Conservation (phyloP, 1,284 basidiomycete genomes). For the Puccinia hordei region DNA sequence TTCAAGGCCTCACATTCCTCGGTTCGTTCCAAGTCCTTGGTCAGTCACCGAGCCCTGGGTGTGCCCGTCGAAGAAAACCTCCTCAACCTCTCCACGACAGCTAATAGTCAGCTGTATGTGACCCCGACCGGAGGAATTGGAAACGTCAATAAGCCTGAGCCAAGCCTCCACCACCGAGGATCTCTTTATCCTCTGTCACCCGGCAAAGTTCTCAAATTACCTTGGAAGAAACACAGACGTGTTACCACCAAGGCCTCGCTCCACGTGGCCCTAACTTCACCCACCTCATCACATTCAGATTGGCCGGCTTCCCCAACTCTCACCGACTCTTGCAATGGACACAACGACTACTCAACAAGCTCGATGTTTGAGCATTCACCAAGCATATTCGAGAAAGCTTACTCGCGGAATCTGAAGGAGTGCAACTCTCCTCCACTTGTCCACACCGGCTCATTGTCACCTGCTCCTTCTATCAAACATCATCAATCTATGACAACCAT, state of each 20-base stretch:
- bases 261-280: background rate
- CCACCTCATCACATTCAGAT: background rate
- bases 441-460: background rate
- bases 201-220: background rate
- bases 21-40: background rate
- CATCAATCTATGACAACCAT: background rate
- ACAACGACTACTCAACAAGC: background rate
- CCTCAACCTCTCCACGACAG: background rate
- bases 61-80: background rate
- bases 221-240: conserved; percentile 6
- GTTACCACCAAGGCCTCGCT: background rate
- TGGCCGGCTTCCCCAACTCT: background rate
- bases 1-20: background rate
- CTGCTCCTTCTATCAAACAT: background rate
- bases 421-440: background rate
- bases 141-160: background rate
- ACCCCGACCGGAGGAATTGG: background rate
- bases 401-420: background rate
- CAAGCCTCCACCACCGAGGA: background rate
- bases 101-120: background rate
- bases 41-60: background rate
- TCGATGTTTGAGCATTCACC: background rate
- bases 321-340: background rate
- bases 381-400: background rate
- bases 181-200: background rate